phyloP scores from a whole-genome alignment of 2,329 filamentous ascomycete species.

The Fusarium nurragi region DNA sequence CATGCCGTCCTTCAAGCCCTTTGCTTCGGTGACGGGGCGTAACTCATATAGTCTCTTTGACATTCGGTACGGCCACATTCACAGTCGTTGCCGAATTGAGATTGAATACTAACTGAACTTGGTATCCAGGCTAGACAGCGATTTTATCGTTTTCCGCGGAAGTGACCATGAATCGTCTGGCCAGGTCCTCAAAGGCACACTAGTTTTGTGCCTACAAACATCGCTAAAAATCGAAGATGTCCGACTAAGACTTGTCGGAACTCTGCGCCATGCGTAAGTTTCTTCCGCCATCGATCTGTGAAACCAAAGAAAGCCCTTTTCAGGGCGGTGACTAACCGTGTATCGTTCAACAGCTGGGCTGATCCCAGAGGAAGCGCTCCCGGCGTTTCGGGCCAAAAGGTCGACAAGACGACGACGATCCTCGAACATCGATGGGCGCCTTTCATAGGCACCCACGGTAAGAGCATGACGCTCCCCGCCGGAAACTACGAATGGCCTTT shows the following conservation, averaged over 20 bases:
- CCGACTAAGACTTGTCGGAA: conserved; percentile 75
- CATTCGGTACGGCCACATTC: conserved; percentile 59
- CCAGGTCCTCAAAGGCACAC: conserved; percentile 75
- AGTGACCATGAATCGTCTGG: conserved; percentile 78
- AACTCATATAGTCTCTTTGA: conserved; percentile 65
- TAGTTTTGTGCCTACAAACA: conserved; percentile 77
- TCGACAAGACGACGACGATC: conserved; percentile 68
- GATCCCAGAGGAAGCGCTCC: conserved; percentile 64
- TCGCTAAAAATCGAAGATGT: conserved; percentile 77
- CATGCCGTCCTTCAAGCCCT: conserved; percentile 68
- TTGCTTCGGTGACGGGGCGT: conserved; percentile 61
- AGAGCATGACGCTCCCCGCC: conserved; percentile 68
- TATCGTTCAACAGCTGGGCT: conserved; percentile 55
- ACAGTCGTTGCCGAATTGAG: not conserved
- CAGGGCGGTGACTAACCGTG: conserved; percentile 21
- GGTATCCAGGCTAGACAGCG: conserved; percentile 72
- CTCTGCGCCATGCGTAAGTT: conserved; percentile 71
- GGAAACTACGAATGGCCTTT: conserved; percentile 90
- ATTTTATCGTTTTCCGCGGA: conserved; percentile 82
- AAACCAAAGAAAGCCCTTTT: conserved; percentile 6
- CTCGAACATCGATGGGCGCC: conserved; percentile 75
- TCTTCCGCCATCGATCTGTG: not conserved
- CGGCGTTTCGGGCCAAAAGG: conserved; percentile 66
- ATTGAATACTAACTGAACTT: conserved; percentile 10
- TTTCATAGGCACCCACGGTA: conserved; percentile 68